Evolutionary conservation across 2,329 filamentous ascomycete genomes (phyloP).

Genomic region (Colletotrichum costaricense): DNA sequence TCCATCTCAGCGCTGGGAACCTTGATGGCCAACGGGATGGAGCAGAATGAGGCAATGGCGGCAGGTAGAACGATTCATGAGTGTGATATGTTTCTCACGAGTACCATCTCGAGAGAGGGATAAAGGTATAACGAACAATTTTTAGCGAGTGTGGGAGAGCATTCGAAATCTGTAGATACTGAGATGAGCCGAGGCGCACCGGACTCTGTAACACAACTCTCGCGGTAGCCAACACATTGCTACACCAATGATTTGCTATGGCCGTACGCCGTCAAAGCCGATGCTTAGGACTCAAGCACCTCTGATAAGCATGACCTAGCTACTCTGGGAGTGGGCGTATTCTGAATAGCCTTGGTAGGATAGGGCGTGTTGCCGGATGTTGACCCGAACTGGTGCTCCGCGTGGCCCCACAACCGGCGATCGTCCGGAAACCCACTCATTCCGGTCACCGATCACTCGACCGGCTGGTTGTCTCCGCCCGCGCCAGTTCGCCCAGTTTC

Average conservation of each 20-base stretch:
- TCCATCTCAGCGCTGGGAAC: conserved; percentile 17
- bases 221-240: background rate
- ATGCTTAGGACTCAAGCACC: background rate
- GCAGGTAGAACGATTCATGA: conserved; percentile 3
- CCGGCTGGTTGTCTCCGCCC: background rate
- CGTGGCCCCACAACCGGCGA: background rate
- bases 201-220: background rate
- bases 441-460: background rate
- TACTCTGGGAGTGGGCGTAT: too few relatives aligned
- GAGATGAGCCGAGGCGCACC: background rate
- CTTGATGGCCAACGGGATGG: conserved; percentile 29
- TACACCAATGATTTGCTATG: background rate
- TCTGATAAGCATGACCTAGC: background rate
- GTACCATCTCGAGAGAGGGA: background rate
- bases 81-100: background rate
- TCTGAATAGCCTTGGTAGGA: background rate
- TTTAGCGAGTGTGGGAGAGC: background rate
- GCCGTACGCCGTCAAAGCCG: background rate
- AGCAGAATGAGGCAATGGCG: conserved; percentile 7
- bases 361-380: background rate
- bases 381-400: background rate
- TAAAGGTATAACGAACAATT: background rate
- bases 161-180: background rate
- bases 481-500: background rate
- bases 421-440: background rate